A percentile compares a stretch with the other conserved stretches of the same genome.
Conservation (phyloP, 2,329 filamentous ascomycete species). For the Phyllosticta capitalensis region DNA sequence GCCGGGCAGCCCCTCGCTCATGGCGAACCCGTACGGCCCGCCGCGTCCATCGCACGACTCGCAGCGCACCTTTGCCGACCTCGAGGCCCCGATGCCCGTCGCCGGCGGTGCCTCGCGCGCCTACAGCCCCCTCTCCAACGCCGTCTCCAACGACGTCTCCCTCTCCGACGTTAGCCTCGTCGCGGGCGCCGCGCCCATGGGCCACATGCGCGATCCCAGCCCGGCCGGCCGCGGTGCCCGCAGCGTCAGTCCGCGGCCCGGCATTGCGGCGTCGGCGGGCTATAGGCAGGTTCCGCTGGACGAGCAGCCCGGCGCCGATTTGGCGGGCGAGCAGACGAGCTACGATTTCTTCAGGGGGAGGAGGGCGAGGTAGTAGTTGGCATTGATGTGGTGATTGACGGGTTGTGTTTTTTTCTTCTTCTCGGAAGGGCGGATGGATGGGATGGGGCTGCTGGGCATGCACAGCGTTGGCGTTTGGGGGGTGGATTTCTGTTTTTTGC, state of each 20-base stretch:
- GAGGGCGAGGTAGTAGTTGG: background rate
- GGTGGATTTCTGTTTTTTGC: no score
- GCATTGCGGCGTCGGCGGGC: background rate
- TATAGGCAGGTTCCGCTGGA: background rate
- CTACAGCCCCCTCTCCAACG: slow-evolving; percentile 24
- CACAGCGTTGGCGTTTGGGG: no score
- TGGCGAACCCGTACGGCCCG: background rate
- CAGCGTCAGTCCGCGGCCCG: background rate
- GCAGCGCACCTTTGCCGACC: slow-evolving; percentile 13
- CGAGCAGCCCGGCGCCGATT: background rate
- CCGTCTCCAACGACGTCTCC: slow-evolving; percentile 1
- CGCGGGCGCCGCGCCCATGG: slow-evolving; percentile 9
- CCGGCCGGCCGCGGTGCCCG: background rate
- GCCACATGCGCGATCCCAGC: background rate
- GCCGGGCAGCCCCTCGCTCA: background rate
- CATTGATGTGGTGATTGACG: no score
- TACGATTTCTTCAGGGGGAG: slow-evolving; percentile 5
- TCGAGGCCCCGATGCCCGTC: slow-evolving; percentile 25
- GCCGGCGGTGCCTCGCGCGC: slow-evolving; percentile 25
- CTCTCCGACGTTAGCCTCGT: slow-evolving; percentile 5
- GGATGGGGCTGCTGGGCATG: no score
- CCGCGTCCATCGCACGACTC: slow-evolving; percentile 19
- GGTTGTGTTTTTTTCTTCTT: no score
- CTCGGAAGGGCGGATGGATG: no score
- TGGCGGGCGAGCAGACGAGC: slow-evolving; percentile 4